Base-by-base conservation (phyloP, 1,284 basidiomycete species). In the Sanguinoderma infundibulare region DNA sequence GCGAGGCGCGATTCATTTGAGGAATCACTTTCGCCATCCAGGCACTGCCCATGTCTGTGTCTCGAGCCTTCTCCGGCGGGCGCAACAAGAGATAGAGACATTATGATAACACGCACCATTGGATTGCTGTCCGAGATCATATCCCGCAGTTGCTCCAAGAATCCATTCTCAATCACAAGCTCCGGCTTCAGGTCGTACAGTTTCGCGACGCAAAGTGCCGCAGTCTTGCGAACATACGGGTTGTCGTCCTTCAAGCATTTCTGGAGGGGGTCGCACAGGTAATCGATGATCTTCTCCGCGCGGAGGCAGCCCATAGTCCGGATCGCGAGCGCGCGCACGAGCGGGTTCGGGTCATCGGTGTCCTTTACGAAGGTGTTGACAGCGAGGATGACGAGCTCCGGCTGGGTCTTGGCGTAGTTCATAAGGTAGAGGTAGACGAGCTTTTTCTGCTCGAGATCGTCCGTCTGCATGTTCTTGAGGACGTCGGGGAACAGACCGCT, bases 321-420 rank as follows among this genome's bases (percentile, higher is more conserved):
- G 74, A 99, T 98, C 32, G 98, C 94, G 51, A 99, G 85, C 0
- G 97, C 97, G 55, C 97, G 90, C 30, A 99, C 94, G 62, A 99
- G 92, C 0, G 97, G 96, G 74, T 98, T 99, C 5, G 93, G 88
- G 74, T 98, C 98, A 69, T 96, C 95, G 0, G 95, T 90, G 76
- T 99, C 97, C 83, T 97, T 89, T 60, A 99, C 97, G 73, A 99
- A 99, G 0, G 97, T 99, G 75, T 99, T 99, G 67, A 99, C 96
- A 15, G 97, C 97, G 51, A 99, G 86, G 74, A 99, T 98, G 76
- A 98, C 97, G 28, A 92, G 85, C 75, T 99, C 97, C 0, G 98
- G 97, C 74, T 99, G 97, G 0, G 97, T 96, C 75, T 98, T 98
- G 54, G 96, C 96, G 71, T 98, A 98, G 81, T 98, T 98, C 91